Evolutionary conservation across 768 basidiomycete species (phyloP).

Genomic region (Leccinum truebloodii): DNA sequence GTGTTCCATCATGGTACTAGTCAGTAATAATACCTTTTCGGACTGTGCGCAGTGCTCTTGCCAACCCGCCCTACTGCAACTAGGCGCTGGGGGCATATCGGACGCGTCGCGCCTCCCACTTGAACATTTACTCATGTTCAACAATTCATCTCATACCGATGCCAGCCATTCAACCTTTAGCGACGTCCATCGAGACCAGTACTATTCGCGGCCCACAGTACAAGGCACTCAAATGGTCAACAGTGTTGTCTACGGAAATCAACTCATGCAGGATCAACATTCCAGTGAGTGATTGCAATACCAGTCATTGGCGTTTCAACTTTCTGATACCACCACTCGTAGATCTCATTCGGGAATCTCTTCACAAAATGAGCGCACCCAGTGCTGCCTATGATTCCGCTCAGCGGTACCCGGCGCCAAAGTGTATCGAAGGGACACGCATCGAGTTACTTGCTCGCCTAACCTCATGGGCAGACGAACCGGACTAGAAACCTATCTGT

Average conservation of each 20-base stretch:
- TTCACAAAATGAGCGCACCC: slow-evolving; percentile 18
- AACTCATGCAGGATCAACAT: slow-evolving; percentile 15
- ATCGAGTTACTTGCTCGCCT: slow-evolving; percentile 19
- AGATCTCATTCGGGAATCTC: slow-evolving; percentile 17
- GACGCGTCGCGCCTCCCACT: too few species aligned
- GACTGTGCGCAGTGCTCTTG: too few species aligned
- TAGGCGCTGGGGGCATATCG: too few species aligned
- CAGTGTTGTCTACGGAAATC: slow-evolving; percentile 22
- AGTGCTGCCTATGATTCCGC: slow-evolving; percentile 18
- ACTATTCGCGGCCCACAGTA: slow-evolving; percentile 8
- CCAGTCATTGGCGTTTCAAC: neutral
- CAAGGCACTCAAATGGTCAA: slow-evolving; percentile 9
- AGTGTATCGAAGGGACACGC: slow-evolving; percentile 26
- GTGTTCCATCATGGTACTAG: too few species aligned
- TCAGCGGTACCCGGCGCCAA: slow-evolving; percentile 19
- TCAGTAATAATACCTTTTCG: too few species aligned
- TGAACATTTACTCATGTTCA: too few species aligned
- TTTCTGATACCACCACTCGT: neutral
- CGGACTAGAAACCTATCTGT: slow-evolving; percentile 13
- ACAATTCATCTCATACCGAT: slow-evolving; percentile 2
- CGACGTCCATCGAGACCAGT: slow-evolving; percentile 18
- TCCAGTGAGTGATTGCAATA: slow-evolving; percentile 3
- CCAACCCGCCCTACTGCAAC: too few species aligned
- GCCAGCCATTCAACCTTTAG: slow-evolving; percentile 19
- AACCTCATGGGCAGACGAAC: slow-evolving; percentile 15